Percentiles rank a stretch among this genome's conserved stretches.
Evolutionary conservation across 78 protist genomes (phyloP).

Genomic region (Dictyostelium firmibasis): DNA sequence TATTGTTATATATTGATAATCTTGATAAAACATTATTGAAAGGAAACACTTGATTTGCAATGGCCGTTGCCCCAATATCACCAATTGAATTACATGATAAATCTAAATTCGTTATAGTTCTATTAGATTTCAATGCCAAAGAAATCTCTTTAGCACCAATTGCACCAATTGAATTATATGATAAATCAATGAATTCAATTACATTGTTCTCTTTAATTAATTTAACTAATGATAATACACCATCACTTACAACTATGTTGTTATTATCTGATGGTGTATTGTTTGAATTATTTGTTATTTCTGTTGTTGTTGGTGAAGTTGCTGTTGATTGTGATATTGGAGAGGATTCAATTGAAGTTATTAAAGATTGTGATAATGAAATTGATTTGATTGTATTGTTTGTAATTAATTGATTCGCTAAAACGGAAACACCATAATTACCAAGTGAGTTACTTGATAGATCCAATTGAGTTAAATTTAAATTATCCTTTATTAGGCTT

Average conservation of each 20-base stretch:
- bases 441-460: conserved; percentile 37
- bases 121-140: background rate
- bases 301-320: background rate
- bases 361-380: conserved; percentile 18
- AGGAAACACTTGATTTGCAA: conserved; percentile 30
- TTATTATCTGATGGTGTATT: background rate
- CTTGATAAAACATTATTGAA: conserved; percentile 21
- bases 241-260: conserved; percentile 5
- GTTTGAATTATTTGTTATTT: too few species aligned
- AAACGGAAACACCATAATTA: conserved; percentile 10
- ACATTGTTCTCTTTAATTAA: background rate
- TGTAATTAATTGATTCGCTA: background rate
- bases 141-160: conserved; percentile 40
- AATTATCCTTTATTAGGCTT: background rate
- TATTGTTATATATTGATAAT: conserved; percentile 53
- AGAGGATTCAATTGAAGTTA: background rate
- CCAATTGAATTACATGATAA: conserved; percentile 43
- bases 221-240: background rate
- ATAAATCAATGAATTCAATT: conserved; percentile 19
- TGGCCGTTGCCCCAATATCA: conserved; percentile 25
- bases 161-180: conserved; percentile 39
- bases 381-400: conserved; percentile 34
- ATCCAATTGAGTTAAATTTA: conserved; percentile 29
- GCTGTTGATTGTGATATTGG: background rate
- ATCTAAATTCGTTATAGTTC: conserved; percentile 54